Conservation (phyloP, 2,329 filamentous ascomycete genomes). For the Penicillium brevicompactum region DNA sequence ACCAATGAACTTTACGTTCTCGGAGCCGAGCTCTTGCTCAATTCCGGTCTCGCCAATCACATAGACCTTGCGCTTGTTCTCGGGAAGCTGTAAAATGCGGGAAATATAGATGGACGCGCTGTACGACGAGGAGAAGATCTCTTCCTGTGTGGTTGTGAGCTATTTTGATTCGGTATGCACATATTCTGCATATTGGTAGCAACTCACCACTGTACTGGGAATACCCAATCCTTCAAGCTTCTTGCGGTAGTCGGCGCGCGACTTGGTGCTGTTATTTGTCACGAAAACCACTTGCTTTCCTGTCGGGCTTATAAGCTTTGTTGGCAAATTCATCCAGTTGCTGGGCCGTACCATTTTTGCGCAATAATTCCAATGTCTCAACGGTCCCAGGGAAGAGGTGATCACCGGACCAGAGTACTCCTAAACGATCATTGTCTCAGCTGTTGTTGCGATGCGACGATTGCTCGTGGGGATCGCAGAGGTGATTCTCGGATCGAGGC, state of each 20-base stretch:
- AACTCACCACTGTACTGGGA: slow-evolving; percentile 64
- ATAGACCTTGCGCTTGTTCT: slow-evolving; percentile 87
- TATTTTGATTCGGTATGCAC: background rate
- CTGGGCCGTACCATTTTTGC: slow-evolving; percentile 66
- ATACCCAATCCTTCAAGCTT: slow-evolving; percentile 85
- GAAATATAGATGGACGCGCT: slow-evolving; percentile 94
- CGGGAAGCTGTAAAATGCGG: slow-evolving; percentile 78
- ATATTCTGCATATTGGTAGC: too few species aligned
- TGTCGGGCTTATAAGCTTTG: slow-evolving; percentile 38
- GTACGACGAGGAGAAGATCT: slow-evolving; percentile 96
- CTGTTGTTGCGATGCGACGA: slow-evolving; percentile 28
- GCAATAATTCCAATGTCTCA: slow-evolving; percentile 81
- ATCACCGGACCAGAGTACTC: slow-evolving; percentile 95
- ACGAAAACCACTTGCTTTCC: slow-evolving; percentile 94
- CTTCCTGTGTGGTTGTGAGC: slow-evolving; percentile 58
- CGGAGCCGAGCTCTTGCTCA: slow-evolving; percentile 80
- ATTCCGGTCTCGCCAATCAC: slow-evolving; percentile 90
- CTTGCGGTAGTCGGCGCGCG: slow-evolving; percentile 85
- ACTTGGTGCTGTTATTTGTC: slow-evolving; percentile 99
- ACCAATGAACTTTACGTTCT: slow-evolving; percentile 78
- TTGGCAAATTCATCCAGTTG: background rate
- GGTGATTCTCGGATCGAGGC: slow-evolving; percentile 2
- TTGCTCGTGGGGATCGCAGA: background rate
- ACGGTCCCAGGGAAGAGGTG: slow-evolving; percentile 82
- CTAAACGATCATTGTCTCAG: slow-evolving; percentile 56